These are phyloP conservation scores for Trichoderma cornu-damae DNA, from an alignment of 2,329 filamentous ascomycete species.

Conservation along the genomic window DNA sequence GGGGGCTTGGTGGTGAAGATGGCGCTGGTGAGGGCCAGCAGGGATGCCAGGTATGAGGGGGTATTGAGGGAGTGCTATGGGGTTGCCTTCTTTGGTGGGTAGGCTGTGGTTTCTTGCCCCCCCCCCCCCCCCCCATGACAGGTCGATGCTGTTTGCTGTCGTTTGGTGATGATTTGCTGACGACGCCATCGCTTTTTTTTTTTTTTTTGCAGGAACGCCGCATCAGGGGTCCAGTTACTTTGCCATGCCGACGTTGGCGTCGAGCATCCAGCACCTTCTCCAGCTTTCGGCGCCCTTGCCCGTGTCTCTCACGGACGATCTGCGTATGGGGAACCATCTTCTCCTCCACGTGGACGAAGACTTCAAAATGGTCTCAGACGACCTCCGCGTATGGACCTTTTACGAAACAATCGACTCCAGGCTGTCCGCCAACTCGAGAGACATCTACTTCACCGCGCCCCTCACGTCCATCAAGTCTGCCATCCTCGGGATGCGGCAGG, in stretches of 20 bases:
- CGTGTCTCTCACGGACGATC: constrained; percentile 43
- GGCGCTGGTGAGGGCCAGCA: constrained; percentile 46
- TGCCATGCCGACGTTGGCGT: constrained; percentile 51
- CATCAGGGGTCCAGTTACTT: constrained; percentile 60
- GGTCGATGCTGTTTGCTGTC: too few species aligned
- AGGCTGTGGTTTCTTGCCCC: background rate
- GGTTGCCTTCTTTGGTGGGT: constrained; percentile 54
- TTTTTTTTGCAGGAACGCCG: constrained; percentile 43
- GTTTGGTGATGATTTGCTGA: background rate
- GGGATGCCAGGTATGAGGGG: constrained; percentile 34
- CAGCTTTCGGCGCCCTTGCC: constrained; percentile 49
- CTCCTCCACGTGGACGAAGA: constrained; percentile 48
- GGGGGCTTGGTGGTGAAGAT: constrained; percentile 57
- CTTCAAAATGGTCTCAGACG: constrained; percentile 52
- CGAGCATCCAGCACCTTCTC: constrained; percentile 50
- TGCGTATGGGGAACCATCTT: constrained; percentile 46
- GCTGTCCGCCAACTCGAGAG: constrained; percentile 42
- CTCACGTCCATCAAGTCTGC: constrained; percentile 54
- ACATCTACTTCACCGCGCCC: constrained; percentile 55
- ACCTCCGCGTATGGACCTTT: constrained; percentile 58
- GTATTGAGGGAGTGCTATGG: constrained; percentile 55
- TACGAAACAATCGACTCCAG: constrained; percentile 59
- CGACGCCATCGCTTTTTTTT: background rate
- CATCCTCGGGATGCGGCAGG: constrained; percentile 47
- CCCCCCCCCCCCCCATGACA: too few species aligned